These are phyloP conservation scores for Lecanosticta acicola DNA, from an alignment of 2,329 filamentous ascomycete genomes.

Conservation along the genomic window DNA sequence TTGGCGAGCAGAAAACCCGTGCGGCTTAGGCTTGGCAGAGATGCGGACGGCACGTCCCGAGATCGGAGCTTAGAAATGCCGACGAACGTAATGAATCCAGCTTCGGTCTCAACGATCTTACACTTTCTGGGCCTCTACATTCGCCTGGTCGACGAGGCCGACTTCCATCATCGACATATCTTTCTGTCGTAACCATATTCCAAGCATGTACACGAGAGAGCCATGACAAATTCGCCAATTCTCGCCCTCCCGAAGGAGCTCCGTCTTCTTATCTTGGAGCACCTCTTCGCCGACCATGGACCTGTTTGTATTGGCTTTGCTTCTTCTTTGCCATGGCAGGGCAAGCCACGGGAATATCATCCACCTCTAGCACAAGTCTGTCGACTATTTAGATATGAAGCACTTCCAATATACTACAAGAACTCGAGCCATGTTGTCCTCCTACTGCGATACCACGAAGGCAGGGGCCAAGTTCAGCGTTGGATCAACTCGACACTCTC, in stretches of 20 bases:
- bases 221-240: conserved; percentile 2
- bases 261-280: conserved; percentile 14
- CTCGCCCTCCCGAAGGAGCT: conserved; percentile 15
- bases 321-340: conserved; percentile 10
- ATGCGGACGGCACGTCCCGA: too few species aligned
- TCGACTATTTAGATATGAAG: conserved; percentile 9
- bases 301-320: conserved; percentile 7
- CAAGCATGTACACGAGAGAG: not conserved
- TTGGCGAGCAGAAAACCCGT: too few species aligned
- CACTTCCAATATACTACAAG: conserved; percentile 10
- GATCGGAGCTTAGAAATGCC: too few species aligned
- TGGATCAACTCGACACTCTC: conserved; percentile 9
- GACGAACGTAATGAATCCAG: too few species aligned
- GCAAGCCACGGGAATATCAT: conserved; percentile 14
- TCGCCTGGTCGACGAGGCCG: too few species aligned
- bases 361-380: conserved; percentile 12
- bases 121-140: too few species aligned
- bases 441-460: conserved; percentile 13
- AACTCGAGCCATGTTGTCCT: conserved; percentile 8
- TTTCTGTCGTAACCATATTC: not conserved
- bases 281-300: conserved; percentile 5
- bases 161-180: too few species aligned
- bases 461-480: conserved; percentile 10
- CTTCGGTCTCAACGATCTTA: too few species aligned
- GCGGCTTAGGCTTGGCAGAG: too few species aligned